Evolutionary conservation across 2,329 filamentous ascomycete genomes (phyloP).

Genomic region (Penicillium sp.): DNA sequence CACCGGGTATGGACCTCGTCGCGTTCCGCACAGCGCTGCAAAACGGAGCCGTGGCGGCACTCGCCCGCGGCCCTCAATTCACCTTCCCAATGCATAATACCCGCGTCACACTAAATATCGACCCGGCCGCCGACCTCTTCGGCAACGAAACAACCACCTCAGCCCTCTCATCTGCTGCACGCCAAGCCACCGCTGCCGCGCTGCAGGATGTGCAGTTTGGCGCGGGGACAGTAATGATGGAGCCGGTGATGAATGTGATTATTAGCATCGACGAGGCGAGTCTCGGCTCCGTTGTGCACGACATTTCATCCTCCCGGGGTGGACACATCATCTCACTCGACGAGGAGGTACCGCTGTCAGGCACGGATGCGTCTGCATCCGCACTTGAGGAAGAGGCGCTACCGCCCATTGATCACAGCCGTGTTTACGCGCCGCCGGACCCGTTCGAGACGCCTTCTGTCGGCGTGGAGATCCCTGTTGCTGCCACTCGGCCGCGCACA

Average conservation of each 20-base stretch:
- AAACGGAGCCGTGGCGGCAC: conserved; percentile 78
- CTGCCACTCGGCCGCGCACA: conserved; percentile 53
- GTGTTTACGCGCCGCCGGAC: conserved; percentile 85
- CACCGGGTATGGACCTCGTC: conserved; percentile 53
- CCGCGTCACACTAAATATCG: conserved; percentile 67
- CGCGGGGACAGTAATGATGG: conserved; percentile 66
- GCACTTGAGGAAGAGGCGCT: conserved; percentile 30
- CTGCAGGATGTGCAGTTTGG: conserved; percentile 55
- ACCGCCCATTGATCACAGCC: conserved; percentile 63
- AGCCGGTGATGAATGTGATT: conserved; percentile 88
- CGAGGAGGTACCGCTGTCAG: conserved; percentile 42
- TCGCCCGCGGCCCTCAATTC: conserved; percentile 80
- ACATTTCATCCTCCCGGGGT: conserved; percentile 71
- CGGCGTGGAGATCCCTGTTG: conserved; percentile 28
- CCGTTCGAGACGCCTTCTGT: conserved; percentile 58
- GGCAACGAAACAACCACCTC: conserved; percentile 66
- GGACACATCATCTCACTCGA: conserved; percentile 72
- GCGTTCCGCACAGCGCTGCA: conserved; percentile 59
- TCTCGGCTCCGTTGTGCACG: conserved; percentile 79
- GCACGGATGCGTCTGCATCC: conserved; percentile 26
- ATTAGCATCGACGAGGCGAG: conserved; percentile 82
- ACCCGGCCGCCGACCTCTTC: conserved; percentile 65
- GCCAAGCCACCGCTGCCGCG: conserved; percentile 66
- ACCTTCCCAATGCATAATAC: conserved; percentile 78
- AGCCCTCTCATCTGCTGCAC: conserved; percentile 66